phyloP scores from a whole-genome alignment of 441 rosid species.

The Gossypium gossypioides region DNA sequence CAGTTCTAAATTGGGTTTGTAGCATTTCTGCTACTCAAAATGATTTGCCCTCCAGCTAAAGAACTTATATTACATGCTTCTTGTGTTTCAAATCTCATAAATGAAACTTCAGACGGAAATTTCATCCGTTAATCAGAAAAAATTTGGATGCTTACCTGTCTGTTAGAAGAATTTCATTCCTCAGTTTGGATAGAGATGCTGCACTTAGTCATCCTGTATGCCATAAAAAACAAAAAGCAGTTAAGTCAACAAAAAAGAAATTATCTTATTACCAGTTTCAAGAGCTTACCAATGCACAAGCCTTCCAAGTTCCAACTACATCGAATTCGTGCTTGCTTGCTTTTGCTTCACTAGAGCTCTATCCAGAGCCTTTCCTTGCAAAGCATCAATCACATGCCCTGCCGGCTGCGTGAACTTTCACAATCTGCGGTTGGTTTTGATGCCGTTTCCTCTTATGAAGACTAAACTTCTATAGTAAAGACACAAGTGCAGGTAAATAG shows the following conservation, averaged over 20 bases:
- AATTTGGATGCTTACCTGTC: constrained; percentile 44
- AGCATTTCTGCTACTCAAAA: background rate
- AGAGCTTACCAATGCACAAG: background rate
- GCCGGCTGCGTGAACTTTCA: background rate
- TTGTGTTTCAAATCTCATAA: background rate
- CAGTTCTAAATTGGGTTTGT: background rate
- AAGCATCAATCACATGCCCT: background rate
- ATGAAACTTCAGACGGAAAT: background rate
- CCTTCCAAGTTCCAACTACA: background rate
- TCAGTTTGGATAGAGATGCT: constrained; percentile 59
- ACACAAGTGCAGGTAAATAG: constrained; percentile 16
- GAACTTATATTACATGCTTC: background rate
- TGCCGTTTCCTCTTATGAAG: background rate
- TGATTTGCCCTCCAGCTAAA: background rate
- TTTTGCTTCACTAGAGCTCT: background rate
- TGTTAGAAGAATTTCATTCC: constrained; percentile 71
- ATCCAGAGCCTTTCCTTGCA: background rate
- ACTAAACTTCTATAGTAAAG: background rate
- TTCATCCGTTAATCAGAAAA: background rate
- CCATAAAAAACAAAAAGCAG: background rate
- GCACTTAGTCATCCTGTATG: constrained; percentile 66
- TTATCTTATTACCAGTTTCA: background rate
- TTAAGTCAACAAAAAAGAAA: background rate
- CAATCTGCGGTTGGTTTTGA: background rate
- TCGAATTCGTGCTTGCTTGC: background rate